Conservation (phyloP, 768 basidiomycete species). For the Trametopsis cervina region DNA sequence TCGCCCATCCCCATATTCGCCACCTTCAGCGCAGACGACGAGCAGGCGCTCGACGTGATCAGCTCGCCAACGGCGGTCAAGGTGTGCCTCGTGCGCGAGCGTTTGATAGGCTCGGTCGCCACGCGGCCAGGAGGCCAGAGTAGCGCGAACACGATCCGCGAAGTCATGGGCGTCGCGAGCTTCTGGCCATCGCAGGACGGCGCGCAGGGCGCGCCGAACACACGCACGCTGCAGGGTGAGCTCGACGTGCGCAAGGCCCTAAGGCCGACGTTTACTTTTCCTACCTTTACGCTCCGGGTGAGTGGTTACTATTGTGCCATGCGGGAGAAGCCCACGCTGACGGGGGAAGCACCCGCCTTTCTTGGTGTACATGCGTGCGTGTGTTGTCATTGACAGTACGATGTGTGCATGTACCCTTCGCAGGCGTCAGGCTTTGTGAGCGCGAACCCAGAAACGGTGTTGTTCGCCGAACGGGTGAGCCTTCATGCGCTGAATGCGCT, state of each 20-base stretch:
- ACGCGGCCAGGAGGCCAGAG: constrained; percentile 34
- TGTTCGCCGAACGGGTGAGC: constrained; percentile 34
- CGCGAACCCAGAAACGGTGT: constrained; percentile 18
- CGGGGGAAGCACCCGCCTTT: not conserved
- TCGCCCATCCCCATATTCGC: constrained; percentile 44
- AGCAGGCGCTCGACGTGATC: constrained; percentile 44
- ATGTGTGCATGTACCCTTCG: constrained; percentile 36
- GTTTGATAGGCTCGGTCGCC: constrained; percentile 43
- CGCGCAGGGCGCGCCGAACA: constrained; percentile 21
- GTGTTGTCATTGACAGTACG: constrained; percentile 35
- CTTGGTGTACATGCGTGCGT: too few relatives aligned
- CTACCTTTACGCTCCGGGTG: constrained; percentile 42
- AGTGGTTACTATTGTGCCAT: constrained; percentile 15
- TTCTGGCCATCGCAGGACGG: constrained; percentile 42
- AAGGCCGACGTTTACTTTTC: constrained; percentile 39
- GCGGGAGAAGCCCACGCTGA: not conserved
- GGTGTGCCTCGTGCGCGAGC: constrained; percentile 38
- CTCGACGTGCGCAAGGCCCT: constrained; percentile 37
- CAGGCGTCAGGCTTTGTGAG: constrained; percentile 35
- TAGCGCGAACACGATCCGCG: constrained; percentile 37
- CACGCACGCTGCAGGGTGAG: constrained; percentile 42
- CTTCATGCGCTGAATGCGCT: constrained; percentile 33
- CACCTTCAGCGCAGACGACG: constrained; percentile 37
- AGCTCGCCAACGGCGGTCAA: constrained; percentile 32
- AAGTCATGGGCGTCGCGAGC: constrained; percentile 34